These are phyloP conservation scores for Lavandula angustifolia DNA, from an alignment of 257 asterid species.

Conservation along the genomic window DNA sequence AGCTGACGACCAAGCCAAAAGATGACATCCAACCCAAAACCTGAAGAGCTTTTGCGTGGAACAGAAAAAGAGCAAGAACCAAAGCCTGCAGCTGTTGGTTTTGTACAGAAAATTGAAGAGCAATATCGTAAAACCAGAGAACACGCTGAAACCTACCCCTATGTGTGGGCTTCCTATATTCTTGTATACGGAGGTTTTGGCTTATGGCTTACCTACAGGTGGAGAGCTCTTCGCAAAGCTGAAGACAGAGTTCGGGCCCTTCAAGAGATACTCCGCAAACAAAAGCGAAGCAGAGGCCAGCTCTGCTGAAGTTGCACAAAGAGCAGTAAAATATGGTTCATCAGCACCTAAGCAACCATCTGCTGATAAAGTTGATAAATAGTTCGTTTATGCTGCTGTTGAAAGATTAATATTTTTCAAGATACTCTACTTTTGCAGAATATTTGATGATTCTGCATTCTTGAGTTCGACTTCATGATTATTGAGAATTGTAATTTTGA, in stretches of 20 bases:
- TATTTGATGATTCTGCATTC: neutral
- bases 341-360: constrained; percentile 7
- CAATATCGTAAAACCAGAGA: constrained; percentile 52
- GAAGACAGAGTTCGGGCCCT: constrained; percentile 78
- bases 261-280: constrained; percentile 62
- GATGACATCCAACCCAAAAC: constrained; percentile 23
- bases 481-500: neutral
- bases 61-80: constrained; percentile 2
- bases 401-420: neutral
- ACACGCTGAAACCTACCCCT: constrained; percentile 81
- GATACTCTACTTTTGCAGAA: constrained; percentile 1
- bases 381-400: neutral
- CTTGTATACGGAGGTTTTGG: constrained; percentile 80
- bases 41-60: neutral
- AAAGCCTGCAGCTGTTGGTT: constrained; percentile 17
- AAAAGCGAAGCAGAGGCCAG: constrained; percentile 49
- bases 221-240: constrained; percentile 69
- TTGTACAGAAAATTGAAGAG: constrained; percentile 28
- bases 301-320: constrained; percentile 25
- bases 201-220: constrained; percentile 73
- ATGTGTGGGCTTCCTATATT: constrained; percentile 86
- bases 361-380: constrained; percentile 13
- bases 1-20: neutral
- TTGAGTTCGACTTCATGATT: too few relatives aligned
- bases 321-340: constrained; percentile 22